These are phyloP conservation scores for Rhizodiscina lignyota DNA, from an alignment of 495 filamentous ascomycete species.

Conservation along the genomic window DNA sequence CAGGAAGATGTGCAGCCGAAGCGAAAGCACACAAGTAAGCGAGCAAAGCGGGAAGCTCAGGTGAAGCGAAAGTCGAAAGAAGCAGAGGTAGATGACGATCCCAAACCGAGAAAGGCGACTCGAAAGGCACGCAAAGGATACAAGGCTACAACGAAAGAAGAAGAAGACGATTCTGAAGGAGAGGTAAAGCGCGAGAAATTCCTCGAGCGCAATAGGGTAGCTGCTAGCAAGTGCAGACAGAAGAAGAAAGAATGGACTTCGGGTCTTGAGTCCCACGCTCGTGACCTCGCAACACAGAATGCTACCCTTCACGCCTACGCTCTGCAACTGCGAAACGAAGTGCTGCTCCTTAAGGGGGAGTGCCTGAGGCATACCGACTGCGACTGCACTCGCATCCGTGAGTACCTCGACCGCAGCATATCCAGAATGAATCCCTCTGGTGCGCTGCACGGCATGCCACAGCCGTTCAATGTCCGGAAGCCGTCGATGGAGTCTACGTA, in stretches of 20 bases:
- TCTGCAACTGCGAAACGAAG: not conserved
- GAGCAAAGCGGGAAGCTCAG: too few relatives aligned
- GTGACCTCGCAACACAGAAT: not conserved
- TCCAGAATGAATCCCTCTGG: not conserved
- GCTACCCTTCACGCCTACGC: not conserved
- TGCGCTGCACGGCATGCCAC: too few relatives aligned
- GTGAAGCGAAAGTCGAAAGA: too few relatives aligned
- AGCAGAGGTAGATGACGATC: too few relatives aligned
- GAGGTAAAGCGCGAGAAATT: constrained; percentile 1
- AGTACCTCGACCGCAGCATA: not conserved
- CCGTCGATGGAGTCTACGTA: too few relatives aligned
- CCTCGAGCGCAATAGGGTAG: constrained; percentile 1
- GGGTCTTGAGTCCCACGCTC: not conserved
- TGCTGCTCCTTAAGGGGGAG: not conserved
- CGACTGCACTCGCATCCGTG: not conserved
- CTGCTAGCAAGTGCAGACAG: constrained; percentile 1
- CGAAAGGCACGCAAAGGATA: too few relatives aligned
- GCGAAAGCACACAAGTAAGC: too few relatives aligned
- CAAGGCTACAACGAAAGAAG: too few relatives aligned
- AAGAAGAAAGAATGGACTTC: constrained; percentile 1
- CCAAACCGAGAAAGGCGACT: too few relatives aligned
- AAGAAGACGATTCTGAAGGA: too few relatives aligned
- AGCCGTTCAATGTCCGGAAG: too few relatives aligned
- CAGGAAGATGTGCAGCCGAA: too few relatives aligned
- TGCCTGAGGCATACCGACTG: not conserved